A percentile compares a stretch with the other conserved stretches of the same genome.
These are phyloP conservation scores for Xylariales sp. DNA, from an alignment of 2,329 filamentous ascomycete species.

Conservation along the genomic window DNA sequence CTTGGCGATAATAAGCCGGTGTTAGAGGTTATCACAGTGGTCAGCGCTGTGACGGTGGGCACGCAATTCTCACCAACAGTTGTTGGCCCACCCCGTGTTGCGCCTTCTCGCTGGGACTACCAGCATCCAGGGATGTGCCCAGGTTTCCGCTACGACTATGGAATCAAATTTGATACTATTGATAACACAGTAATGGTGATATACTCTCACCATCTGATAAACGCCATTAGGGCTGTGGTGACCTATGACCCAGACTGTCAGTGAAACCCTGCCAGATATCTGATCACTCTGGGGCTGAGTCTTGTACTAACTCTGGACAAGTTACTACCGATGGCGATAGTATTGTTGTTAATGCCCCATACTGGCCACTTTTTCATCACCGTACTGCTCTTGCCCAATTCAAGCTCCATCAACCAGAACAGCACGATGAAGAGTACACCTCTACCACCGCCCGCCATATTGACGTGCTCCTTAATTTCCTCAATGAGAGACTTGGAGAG, in stretches of 20 bases:
- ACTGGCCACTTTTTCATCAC: slow-evolving; percentile 43
- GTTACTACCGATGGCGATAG: slow-evolving; percentile 29
- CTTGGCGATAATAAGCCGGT: slow-evolving; percentile 25
- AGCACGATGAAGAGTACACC: slow-evolving; percentile 36
- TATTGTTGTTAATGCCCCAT: slow-evolving; percentile 40
- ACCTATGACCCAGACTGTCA: slow-evolving; percentile 37
- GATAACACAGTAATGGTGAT: slow-evolving; percentile 36
- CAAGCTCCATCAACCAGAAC: slow-evolving; percentile 33
- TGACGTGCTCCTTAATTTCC: slow-evolving; percentile 38
- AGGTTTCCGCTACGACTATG: slow-evolving; percentile 12
- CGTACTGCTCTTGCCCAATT: slow-evolving; percentile 35
- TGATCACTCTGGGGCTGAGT: no score
- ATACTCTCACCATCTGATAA: slow-evolving; percentile 39
- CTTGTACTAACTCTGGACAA: no score
- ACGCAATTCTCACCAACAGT: slow-evolving; percentile 10
- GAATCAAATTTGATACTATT: slow-evolving; percentile 20
- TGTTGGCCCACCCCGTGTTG: no score
- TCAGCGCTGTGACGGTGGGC: no score
- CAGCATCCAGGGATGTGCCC: no score
- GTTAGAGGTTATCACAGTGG: slow-evolving; percentile 38
- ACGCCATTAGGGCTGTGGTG: slow-evolving; percentile 43
- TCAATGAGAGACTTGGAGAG: slow-evolving; percentile 32
- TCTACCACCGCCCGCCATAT: slow-evolving; percentile 38
- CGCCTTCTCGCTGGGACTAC: slow-evolving; percentile 38
- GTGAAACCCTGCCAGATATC: slow-evolving; percentile 1